Evolutionary conservation across 345 rosid species (phyloP).

Genomic region (Syzygium grande): DNA sequence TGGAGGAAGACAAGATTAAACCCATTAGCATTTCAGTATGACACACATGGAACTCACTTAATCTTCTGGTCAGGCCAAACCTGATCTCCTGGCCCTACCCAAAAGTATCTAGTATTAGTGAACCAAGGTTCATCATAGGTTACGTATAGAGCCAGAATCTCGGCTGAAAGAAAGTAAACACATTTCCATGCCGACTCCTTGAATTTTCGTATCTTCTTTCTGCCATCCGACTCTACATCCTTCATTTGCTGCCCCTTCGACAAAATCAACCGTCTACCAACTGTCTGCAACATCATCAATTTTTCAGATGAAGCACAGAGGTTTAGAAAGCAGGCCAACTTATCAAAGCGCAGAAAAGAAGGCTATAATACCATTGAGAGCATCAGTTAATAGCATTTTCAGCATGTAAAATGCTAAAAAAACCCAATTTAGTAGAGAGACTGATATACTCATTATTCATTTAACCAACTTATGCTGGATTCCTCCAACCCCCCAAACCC

Average conservation of each 20-base stretch:
- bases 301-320: background rate
- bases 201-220: conserved; percentile 61
- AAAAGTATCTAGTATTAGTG: conserved; percentile 60
- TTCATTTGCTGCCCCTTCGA: conserved; percentile 26
- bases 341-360: background rate
- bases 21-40: background rate
- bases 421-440: background rate
- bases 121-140: conserved; percentile 90
- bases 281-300: conserved; percentile 34
- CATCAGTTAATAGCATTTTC: background rate
- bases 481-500: background rate
- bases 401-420: background rate
- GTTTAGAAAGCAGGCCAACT: background rate
- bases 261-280: conserved; percentile 47
- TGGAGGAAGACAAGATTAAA: background rate
- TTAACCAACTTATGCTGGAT: background rate
- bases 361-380: background rate
- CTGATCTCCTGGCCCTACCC: conserved; percentile 95
- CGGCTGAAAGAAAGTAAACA: conserved; percentile 78
- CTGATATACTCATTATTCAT: background rate
- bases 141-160: conserved; percentile 63
- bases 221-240: conserved; percentile 19
- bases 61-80: conserved; percentile 87
- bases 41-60: conserved; percentile 39
- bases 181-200: conserved; percentile 99